Conservation (phyloP, 805 yeast genomes). For the Saccharomycopsis babjevae region DNA sequence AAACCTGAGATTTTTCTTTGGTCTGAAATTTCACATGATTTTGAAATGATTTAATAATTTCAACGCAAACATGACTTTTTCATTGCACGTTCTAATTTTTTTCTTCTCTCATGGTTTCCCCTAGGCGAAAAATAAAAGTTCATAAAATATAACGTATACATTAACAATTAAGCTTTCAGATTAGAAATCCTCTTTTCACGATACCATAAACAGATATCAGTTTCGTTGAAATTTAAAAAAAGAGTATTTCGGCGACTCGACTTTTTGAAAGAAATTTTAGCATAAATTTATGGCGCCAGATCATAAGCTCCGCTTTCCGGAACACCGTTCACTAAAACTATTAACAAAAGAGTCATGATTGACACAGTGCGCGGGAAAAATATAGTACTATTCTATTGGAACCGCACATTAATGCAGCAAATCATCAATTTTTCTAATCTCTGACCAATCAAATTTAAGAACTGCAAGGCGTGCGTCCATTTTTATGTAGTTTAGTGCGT, state of each 20-base stretch:
- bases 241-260: not conserved
- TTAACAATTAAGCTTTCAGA: no score
- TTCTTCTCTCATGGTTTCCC: no score
- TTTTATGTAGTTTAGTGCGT: not conserved
- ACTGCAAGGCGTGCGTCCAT: not conserved
- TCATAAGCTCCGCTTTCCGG: not conserved
- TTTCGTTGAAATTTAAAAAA: not conserved
- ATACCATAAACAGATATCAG: no score
- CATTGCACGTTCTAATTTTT: no score
- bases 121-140: no score
- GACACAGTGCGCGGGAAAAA: conserved; percentile 2
- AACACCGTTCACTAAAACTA: not conserved
- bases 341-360: not conserved
- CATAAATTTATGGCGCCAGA: not conserved
- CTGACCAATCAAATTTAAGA: not conserved
- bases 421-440: not conserved
- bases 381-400: not conserved
- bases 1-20: no score
- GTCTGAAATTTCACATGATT: no score
- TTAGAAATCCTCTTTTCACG: no score
- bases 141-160: no score
- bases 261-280: not conserved
- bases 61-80: no score
- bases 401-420: not conserved
- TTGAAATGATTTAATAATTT: no score